Evolutionary conservation across 805 yeast species (phyloP), one percentile per base, ranked within the genome.

Genomic region (Candida pseudoglaebosa): DNA sequence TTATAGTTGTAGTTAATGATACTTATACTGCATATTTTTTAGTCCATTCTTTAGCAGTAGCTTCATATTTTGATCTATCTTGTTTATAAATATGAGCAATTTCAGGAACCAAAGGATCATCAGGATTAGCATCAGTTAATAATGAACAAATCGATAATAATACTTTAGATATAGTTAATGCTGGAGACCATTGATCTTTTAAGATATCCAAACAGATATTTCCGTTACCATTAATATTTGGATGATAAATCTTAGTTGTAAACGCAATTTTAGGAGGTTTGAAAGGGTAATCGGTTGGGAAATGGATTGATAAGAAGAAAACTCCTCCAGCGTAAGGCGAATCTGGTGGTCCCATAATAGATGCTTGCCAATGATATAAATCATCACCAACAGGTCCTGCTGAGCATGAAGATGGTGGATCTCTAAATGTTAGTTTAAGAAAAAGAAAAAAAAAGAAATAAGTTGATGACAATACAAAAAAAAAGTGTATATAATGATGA

Each of bases 321-420:
- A 91, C 96, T 57, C 98, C 99, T 49, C 91, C 91, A 16, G 82
- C 80, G 41, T 77, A 77, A 47, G 82, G 93, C 34, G 96, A 86
- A 69, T 93, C 98, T 51, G 95, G 78, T 37, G 99, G 99, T 36
- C 99, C 99, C 95, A 93, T 88, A 62, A 93, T 93, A 32, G 98
- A 90, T 30, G 98, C 99, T 71, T 93, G 98, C 99, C 99, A 93
- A 73, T 91, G 98, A 71, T 84, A 93, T 59, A 91, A 73, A 65
- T 91, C 99, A 55, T 93, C 98, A 34, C 97, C 97, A 33, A 88
- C 93, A 53, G 99, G 99, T 30, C 99, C 99, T 8, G 99, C 99
- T 17, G 97, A 89, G 70, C 98, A 93, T 33, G 96, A 90, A 46
- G 97, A 85, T 55, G 98, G 98, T 48, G 99, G 99, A 64, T 91